phyloP scores from a whole-genome alignment of 2,329 filamentous ascomycete species.

The Calonectria montana region DNA sequence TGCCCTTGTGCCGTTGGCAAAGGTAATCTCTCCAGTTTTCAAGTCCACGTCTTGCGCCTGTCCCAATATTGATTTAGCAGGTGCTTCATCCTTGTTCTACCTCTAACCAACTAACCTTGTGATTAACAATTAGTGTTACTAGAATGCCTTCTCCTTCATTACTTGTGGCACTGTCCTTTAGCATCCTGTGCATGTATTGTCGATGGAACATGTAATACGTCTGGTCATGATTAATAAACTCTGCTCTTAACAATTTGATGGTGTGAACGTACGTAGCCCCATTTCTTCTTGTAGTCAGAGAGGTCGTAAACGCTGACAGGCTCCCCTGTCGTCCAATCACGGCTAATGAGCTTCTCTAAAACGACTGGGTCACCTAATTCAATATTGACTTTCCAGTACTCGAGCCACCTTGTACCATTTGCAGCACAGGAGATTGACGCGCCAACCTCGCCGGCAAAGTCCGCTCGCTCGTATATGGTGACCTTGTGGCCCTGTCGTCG shows the following conservation, averaged over 20 bases:
- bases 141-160: constrained; percentile 63
- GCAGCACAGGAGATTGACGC: constrained; percentile 71
- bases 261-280: constrained; percentile 69
- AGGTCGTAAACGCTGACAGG: constrained; percentile 72
- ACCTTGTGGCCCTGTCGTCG: constrained; percentile 64
- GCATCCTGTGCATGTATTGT: constrained; percentile 75
- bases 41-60: constrained; percentile 64
- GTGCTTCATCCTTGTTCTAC: neutral
- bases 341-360: constrained; percentile 73
- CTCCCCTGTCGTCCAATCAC: constrained; percentile 77
- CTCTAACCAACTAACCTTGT: constrained; percentile 53
- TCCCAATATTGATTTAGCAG: neutral
- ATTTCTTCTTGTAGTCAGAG: constrained; percentile 71
- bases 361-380: constrained; percentile 73
- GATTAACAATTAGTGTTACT: constrained; percentile 65
- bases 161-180: constrained; percentile 68
- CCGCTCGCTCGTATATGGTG: constrained; percentile 63
- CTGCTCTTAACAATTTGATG: neutral
- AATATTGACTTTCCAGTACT: constrained; percentile 73
- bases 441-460: constrained; percentile 72
- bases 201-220: constrained; percentile 76
- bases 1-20: constrained; percentile 61
- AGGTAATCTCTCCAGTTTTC: constrained; percentile 59
- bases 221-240: constrained; percentile 53
- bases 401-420: constrained; percentile 72